phyloP scores from a whole-genome alignment of 768 basidiomycete genomes.

The Podaxis sp. region DNA sequence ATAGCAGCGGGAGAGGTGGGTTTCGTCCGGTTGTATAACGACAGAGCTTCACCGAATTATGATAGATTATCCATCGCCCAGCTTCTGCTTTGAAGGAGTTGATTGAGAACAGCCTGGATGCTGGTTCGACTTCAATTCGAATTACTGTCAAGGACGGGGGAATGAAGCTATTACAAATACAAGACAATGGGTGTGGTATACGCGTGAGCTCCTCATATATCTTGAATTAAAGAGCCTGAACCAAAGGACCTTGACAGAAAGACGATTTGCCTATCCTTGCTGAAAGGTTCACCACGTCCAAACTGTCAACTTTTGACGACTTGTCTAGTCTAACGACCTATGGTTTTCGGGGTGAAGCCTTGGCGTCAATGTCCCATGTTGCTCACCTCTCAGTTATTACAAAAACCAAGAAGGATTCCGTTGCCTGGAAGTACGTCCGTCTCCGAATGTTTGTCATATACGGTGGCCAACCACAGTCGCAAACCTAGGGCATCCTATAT shows the following conservation, averaged over 20 bases:
- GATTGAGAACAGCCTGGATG: conserved; percentile 94
- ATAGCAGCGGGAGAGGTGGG: conserved; percentile 79
- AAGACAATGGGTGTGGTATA: conserved; percentile 96
- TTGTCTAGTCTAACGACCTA: conserved; percentile 82
- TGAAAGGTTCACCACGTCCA: conserved; percentile 94
- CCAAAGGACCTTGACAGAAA: conserved; percentile 48
- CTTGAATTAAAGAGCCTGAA: not conserved
- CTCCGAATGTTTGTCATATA: not conserved
- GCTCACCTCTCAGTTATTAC: conserved; percentile 87
- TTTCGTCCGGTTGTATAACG: not conserved
- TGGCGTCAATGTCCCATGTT: conserved; percentile 94
- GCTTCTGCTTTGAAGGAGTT: conserved; percentile 95
- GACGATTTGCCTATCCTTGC: conserved; percentile 86
- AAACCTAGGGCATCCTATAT: conserved; percentile 68
- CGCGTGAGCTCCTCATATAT: conserved; percentile 47
- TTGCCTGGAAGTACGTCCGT: conserved; percentile 85
- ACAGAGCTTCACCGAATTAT: conserved; percentile 3
- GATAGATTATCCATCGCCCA: conserved; percentile 51
- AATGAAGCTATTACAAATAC: conserved; percentile 89
- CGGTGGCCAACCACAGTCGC: conserved; percentile 2
- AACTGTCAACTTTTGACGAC: conserved; percentile 83
- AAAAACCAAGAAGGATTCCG: conserved; percentile 76
- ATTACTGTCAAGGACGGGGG: conserved; percentile 94
- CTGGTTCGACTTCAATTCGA: conserved; percentile 80
- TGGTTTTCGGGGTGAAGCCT: conserved; percentile 95